These are phyloP conservation scores for Kodamaea kaohsiungensis DNA, from an alignment of 805 yeast genomes.

Conservation along the genomic window DNA sequence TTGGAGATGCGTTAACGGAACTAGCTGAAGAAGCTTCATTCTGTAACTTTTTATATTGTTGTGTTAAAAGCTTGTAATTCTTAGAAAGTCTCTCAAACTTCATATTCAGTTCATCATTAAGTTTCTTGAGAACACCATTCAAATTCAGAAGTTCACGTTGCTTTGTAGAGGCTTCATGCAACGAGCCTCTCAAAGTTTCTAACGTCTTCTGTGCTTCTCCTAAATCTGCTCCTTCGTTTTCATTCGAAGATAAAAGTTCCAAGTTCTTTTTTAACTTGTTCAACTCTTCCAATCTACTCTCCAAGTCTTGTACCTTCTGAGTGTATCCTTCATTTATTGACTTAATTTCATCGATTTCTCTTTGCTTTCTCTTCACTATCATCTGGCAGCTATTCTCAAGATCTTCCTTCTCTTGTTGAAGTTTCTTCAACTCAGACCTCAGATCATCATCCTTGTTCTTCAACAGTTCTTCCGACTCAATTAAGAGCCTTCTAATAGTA, in stretches of 20 bases:
- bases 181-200: conserved; percentile 52
- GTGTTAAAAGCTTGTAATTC: conserved; percentile 64
- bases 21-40: conserved; percentile 18
- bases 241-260: conserved; percentile 2
- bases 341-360: conserved; percentile 63
- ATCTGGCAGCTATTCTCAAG: conserved; percentile 53
- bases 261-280: conserved; percentile 8
- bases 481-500: conserved; percentile 65
- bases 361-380: conserved; percentile 48
- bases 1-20: conserved; percentile 17
- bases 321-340: conserved; percentile 44
- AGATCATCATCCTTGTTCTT: conserved; percentile 55
- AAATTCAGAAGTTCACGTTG: conserved; percentile 56
- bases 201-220: conserved; percentile 31
- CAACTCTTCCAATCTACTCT: conserved; percentile 26
- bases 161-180: conserved; percentile 51
- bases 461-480: conserved; percentile 66
- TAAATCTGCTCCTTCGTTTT: conserved; percentile 8
- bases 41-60: conserved; percentile 52
- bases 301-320: conserved; percentile 42
- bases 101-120: conserved; percentile 66
- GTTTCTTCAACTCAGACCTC: conserved; percentile 48
- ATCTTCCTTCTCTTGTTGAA: conserved; percentile 61
- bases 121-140: conserved; percentile 53
- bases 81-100: conserved; percentile 70